Evolutionary conservation across 83 land plant species (phyloP).

Genomic region (Diphasiastrum complanatum): DNA sequence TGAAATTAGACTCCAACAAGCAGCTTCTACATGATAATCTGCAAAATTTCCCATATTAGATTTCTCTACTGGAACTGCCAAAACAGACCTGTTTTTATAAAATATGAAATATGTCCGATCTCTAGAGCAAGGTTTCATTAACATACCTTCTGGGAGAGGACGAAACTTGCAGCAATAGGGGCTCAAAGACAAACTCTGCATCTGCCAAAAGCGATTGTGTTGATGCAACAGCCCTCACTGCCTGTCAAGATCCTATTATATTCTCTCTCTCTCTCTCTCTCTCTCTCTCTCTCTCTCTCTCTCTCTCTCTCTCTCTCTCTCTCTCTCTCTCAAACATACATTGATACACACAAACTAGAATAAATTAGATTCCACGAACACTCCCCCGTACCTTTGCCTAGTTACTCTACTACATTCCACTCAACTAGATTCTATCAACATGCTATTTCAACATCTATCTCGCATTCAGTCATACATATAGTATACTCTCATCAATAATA

Average conservation of each 20-base stretch:
- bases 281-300: too few relatives aligned
- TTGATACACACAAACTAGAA: too few relatives aligned
- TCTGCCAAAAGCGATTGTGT: constrained; percentile 10
- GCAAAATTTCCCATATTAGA: not conserved
- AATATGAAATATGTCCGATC: not conserved
- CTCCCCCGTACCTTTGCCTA: too few relatives aligned
- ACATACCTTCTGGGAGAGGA: constrained; percentile 27
- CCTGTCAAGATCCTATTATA: constrained; percentile 16
- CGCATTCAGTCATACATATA: too few relatives aligned
- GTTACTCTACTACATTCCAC: too few relatives aligned
- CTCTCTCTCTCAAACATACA: too few relatives aligned
- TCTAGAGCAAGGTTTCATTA: not conserved
- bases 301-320: too few relatives aligned
- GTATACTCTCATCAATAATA: too few relatives aligned
- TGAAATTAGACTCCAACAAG: constrained; percentile 3
- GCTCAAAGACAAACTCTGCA: constrained; percentile 12
- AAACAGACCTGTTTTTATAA: not conserved
- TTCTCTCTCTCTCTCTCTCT: too few relatives aligned
- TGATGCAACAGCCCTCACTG: constrained; percentile 24
- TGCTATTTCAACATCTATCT: too few relatives aligned
- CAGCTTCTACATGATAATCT: constrained; percentile 23
- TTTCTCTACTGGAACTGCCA: not conserved
- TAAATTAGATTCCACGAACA: too few relatives aligned
- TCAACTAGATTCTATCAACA: too few relatives aligned
- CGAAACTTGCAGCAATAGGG: constrained; percentile 27